Conservation (phyloP, 148 eudicot genomes). For the Simmondsia chinensis region DNA sequence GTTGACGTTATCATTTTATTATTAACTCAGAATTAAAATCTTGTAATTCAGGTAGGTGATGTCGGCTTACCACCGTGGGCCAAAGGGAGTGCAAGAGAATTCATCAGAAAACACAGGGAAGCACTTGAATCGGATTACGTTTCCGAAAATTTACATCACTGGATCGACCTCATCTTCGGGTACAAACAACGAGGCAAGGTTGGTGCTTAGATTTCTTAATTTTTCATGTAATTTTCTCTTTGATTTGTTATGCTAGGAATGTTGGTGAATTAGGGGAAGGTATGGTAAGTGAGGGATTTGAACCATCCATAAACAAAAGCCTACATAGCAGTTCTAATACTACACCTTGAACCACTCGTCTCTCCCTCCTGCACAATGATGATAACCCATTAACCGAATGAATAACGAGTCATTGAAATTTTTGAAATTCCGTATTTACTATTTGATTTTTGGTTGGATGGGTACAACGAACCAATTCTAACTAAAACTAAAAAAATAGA, state of each 20-base stretch:
- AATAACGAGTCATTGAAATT: too few species aligned
- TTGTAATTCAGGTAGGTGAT: constrained; percentile 61
- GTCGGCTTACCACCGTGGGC: constrained; percentile 97
- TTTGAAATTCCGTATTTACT: too few species aligned
- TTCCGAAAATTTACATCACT: constrained; percentile 92
- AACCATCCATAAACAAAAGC: too few species aligned
- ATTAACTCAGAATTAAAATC: neutral
- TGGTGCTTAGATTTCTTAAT: constrained; percentile 12
- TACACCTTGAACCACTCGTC: too few species aligned
- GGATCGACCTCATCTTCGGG: constrained; percentile 99
- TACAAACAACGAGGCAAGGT: constrained; percentile 96
- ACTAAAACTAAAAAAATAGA: too few species aligned
- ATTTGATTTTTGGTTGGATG: too few species aligned
- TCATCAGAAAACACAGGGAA: constrained; percentile 86
- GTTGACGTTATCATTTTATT: neutral
- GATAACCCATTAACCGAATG: too few species aligned
- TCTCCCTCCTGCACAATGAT: too few species aligned
- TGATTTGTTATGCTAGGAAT: neutral
- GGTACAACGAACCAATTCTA: too few species aligned
- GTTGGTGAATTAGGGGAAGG: too few species aligned
- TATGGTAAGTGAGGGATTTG: too few species aligned
- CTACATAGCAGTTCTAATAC: too few species aligned
- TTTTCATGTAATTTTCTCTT: neutral
- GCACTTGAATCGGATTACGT: constrained; percentile 96
- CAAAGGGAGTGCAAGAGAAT: constrained; percentile 89